Percentiles rank a stretch among this genome's conserved stretches.
These are phyloP conservation scores for Russula brevipes DNA, from an alignment of 768 basidiomycete genomes.

Conservation along the genomic window DNA sequence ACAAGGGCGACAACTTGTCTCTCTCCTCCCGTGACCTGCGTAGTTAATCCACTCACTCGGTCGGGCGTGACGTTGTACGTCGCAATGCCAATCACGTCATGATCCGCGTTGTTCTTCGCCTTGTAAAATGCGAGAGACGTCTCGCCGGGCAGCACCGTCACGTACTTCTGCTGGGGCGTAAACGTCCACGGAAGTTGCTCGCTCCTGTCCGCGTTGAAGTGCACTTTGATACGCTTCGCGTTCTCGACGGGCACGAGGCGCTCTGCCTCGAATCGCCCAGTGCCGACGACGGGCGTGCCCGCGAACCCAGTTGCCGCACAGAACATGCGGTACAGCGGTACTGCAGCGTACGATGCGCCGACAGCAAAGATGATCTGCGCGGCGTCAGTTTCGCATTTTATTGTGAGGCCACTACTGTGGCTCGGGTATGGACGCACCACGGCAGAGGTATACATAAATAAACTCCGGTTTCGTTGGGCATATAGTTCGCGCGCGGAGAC, in stretches of 20 bases:
- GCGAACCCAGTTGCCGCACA: slow-evolving; percentile 97
- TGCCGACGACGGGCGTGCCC: slow-evolving; percentile 86
- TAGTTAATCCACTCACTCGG: slow-evolving; percentile 51
- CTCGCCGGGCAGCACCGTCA: slow-evolving; percentile 91
- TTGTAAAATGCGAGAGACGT: slow-evolving; percentile 95
- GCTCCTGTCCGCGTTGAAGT: slow-evolving; percentile 90
- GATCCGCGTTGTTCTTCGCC: slow-evolving; percentile 76
- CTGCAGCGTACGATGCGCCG: slow-evolving; percentile 93
- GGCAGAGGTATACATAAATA: slow-evolving; percentile 82
- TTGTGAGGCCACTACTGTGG: neutral
- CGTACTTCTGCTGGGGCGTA: slow-evolving; percentile 82
- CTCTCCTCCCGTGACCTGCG: neutral
- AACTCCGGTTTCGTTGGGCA: slow-evolving; percentile 58
- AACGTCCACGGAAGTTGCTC: slow-evolving; percentile 93
- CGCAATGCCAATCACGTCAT: slow-evolving; percentile 96
- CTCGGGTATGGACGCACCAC: slow-evolving; percentile 47
- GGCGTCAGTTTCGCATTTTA: neutral
- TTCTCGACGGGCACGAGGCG: slow-evolving; percentile 71
- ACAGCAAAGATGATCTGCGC: slow-evolving; percentile 67
- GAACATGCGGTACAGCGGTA: slow-evolving; percentile 96
- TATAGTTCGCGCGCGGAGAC: slow-evolving; percentile 41
- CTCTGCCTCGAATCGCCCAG: slow-evolving; percentile 78
- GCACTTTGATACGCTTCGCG: slow-evolving; percentile 79
- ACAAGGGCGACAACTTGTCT: neutral
- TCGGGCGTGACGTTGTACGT: slow-evolving; percentile 99